These are phyloP conservation scores for Metarhizium guizhouense DNA, from an alignment of 2,329 filamentous ascomycete species.

Conservation along the genomic window DNA sequence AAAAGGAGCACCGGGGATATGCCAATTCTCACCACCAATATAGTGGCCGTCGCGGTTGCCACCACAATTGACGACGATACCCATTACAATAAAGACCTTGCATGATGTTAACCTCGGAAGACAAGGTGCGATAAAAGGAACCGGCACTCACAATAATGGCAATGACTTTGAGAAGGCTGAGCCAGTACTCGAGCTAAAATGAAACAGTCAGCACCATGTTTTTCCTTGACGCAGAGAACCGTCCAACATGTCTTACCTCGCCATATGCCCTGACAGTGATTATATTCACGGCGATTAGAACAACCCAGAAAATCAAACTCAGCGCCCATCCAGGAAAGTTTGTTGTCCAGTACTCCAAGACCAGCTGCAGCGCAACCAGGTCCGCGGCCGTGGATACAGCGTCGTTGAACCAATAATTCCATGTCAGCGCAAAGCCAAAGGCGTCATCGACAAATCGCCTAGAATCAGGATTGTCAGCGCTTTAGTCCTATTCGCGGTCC, in stretches of 20 bases:
- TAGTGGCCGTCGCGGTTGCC: constrained; percentile 44
- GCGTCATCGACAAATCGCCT: constrained; percentile 43
- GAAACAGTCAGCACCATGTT: background rate
- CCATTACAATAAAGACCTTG: constrained; percentile 50
- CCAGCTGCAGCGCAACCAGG: constrained; percentile 41
- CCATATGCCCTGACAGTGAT: constrained; percentile 25
- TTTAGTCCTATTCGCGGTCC: background rate
- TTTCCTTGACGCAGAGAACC: background rate
- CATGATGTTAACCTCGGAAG: background rate
- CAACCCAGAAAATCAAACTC: constrained; percentile 50
- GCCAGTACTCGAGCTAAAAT: constrained; percentile 43
- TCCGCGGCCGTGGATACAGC: constrained; percentile 46
- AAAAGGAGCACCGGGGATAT: constrained; percentile 52
- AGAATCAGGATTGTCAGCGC: background rate
- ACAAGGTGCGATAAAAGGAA: background rate
- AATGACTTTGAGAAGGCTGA: constrained; percentile 44
- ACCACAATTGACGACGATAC: constrained; percentile 44
- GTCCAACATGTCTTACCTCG: constrained; percentile 15
- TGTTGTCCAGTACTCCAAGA: constrained; percentile 53
- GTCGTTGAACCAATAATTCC: constrained; percentile 61
- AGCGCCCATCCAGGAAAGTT: constrained; percentile 55
- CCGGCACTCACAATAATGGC: constrained; percentile 34
- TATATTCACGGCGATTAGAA: constrained; percentile 37
- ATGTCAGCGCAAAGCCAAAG: constrained; percentile 44
- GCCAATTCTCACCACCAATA: constrained; percentile 50